Base-by-base conservation (phyloP, 768 basidiomycete genomes). In the Floccularia luteovirens region DNA sequence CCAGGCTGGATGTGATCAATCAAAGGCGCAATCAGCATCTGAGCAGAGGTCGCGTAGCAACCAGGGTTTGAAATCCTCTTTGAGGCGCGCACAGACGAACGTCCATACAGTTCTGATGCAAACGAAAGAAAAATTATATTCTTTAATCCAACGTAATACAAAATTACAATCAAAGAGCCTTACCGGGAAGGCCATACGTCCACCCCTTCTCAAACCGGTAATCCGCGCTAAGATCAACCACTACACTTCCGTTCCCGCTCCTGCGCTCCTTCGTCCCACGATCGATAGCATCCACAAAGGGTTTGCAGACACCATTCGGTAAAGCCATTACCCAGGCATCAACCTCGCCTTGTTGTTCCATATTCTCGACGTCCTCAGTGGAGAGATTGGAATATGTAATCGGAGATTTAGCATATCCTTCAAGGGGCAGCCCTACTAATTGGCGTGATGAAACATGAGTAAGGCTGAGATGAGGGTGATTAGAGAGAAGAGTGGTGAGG, bases 241-340 rank as follows among this genome's bases (percentile, higher is more conserved):
- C 66, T 14, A 94, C 89, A 48, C 91, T 88, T 31, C 72, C 67
- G 43, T 68, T 64, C 63, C 13, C 60, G 67, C 37, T 61, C 66
- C 7, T 62, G 46, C 79, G 76, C 51, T 70, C 74, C 45, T 66
- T 63, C 11, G 82, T 68, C 4, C 82, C 90, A 25, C 77, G 72
- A 53, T 96, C 91, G 35, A 99, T 65, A 12, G 94, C 94, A 53
- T 93, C 91, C 24, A 99, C 91, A 56, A 94, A 99, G 0, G 93
- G 93, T 62, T 93, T 92, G 66, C 88, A 86, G 17, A 90, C 76
- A 14, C 96, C 96, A 49, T 98, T 99, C n/a, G 96, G 96, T 35
- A 99, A 74, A 2, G 96, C 96, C 88, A 97, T 93, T 39, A 98
- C 79, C 94, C 96, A 99, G 6, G 91, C 94, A 55, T 99, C 94